Evolutionary conservation across 2,329 filamentous ascomycete species (phyloP).

Genomic region (Sordariomycetes sp.): DNA sequence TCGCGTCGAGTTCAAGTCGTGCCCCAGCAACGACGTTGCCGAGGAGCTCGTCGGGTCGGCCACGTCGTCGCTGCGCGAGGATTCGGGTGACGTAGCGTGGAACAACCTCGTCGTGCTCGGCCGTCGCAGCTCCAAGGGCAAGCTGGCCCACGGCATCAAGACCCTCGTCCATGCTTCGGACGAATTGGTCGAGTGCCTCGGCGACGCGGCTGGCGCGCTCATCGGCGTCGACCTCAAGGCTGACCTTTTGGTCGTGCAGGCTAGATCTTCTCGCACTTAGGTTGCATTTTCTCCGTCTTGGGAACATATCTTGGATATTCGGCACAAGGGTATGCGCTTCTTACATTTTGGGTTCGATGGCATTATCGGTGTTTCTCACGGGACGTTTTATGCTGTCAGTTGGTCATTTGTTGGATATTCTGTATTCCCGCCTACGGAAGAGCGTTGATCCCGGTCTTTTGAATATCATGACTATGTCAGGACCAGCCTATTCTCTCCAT

Average conservation of each 20-base stretch:
- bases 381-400: no score
- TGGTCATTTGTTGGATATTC: no score
- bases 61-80: conserved; percentile 9
- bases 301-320: no score
- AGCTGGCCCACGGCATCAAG: conserved; percentile 13
- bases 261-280: no score
- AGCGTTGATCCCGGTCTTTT: no score
- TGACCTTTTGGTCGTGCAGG: conserved; percentile 15
- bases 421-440: no score
- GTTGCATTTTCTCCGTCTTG: no score
- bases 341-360: no score
- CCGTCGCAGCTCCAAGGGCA: conserved; percentile 11
- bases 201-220: conserved; percentile 9
- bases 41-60: conserved; percentile 3
- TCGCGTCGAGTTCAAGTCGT: conserved; percentile 12
- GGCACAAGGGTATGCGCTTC: no score
- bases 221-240: conserved; percentile 14
- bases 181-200: conserved; percentile 15
- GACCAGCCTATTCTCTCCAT: no score
- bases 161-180: conserved; percentile 12
- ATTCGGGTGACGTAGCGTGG: conserved; percentile 11
- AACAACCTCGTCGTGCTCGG: conserved; percentile 16
- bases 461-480: no score
- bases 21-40: conserved; percentile 12
- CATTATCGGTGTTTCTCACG: no score